These are phyloP conservation scores for Perilla frutescens DNA, from an alignment of 257 asterid genomes.

Conservation along the genomic window DNA sequence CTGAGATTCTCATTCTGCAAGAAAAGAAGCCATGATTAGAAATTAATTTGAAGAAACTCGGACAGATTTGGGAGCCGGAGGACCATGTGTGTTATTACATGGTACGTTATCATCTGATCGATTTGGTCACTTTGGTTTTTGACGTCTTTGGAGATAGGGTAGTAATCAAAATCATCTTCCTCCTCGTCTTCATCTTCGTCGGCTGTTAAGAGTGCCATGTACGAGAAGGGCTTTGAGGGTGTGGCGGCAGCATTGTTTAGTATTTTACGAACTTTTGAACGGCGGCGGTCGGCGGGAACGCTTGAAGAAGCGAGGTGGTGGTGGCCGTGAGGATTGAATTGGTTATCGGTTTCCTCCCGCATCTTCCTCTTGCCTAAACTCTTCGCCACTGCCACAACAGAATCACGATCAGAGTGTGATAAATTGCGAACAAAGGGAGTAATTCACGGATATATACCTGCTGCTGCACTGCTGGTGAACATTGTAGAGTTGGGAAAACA, in stretches of 20 bases:
- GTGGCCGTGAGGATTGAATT: not conserved
- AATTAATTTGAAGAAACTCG: too few species aligned
- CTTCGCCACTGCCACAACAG: constrained; percentile 16
- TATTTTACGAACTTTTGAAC: not conserved
- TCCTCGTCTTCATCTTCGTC: constrained; percentile 6
- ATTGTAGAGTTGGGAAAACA: not conserved
- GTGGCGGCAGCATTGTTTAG: constrained; percentile 32
- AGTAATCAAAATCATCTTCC: not conserved
- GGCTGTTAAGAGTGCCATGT: constrained; percentile 32
- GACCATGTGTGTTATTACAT: constrained; percentile 21
- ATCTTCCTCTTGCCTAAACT: constrained; percentile 45
- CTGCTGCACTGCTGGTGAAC: constrained; percentile 29
- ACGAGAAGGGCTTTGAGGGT: constrained; percentile 41
- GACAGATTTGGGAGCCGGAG: too few species aligned
- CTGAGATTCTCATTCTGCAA: constrained; percentile 45
- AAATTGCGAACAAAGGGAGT: too few species aligned
- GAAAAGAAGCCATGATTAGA: not conserved
- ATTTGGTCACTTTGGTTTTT: constrained; percentile 12
- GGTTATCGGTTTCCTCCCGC: constrained; percentile 32
- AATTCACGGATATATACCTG: too few species aligned
- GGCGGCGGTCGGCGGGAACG: not conserved
- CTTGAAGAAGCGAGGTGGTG: not conserved
- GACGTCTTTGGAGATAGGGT: constrained; percentile 3
- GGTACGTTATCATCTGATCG: constrained; percentile 33
- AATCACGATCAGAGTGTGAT: not conserved